Conservation (phyloP, 805 yeast species). For the Candida yuanshanica region DNA sequence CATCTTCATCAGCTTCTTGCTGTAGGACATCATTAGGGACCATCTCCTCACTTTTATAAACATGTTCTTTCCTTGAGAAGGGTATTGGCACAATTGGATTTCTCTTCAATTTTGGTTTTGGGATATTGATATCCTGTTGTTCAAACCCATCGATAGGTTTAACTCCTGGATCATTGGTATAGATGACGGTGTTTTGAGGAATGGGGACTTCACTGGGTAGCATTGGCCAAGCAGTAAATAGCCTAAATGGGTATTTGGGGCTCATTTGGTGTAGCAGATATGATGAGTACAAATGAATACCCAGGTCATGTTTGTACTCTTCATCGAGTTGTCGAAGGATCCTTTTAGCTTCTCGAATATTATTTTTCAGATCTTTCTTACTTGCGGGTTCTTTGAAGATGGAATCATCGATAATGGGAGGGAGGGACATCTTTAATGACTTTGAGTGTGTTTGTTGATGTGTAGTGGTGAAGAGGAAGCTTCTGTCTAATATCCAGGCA, state of each 20-base stretch:
- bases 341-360: constrained; percentile 1
- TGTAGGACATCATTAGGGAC: not conserved
- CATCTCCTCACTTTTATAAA: not conserved
- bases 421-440: not conserved
- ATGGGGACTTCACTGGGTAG: constrained; percentile 28
- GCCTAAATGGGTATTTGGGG: constrained; percentile 35
- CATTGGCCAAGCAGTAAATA: constrained; percentile 63
- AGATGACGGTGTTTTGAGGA: not conserved
- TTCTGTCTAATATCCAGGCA: too few relatives aligned
- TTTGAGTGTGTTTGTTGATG: too few relatives aligned
- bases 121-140: not conserved
- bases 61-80: not conserved
- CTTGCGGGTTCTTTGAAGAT: not conserved
- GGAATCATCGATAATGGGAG: not conserved
- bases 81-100: not conserved
- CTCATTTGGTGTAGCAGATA: constrained; percentile 37
- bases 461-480: too few relatives aligned
- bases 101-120: not conserved
- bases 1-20: constrained; percentile 1
- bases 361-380: not conserved
- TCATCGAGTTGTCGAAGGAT: constrained; percentile 39
- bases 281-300: constrained; percentile 59
- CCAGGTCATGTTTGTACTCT: constrained; percentile 48
- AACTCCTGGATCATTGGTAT: not conserved
- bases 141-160: not conserved